Percentiles rank a stretch among this genome's conserved stretches.
These are phyloP conservation scores for Paecilomyces sp. DNA, from an alignment of 2,329 filamentous ascomycete genomes.

Conservation along the genomic window DNA sequence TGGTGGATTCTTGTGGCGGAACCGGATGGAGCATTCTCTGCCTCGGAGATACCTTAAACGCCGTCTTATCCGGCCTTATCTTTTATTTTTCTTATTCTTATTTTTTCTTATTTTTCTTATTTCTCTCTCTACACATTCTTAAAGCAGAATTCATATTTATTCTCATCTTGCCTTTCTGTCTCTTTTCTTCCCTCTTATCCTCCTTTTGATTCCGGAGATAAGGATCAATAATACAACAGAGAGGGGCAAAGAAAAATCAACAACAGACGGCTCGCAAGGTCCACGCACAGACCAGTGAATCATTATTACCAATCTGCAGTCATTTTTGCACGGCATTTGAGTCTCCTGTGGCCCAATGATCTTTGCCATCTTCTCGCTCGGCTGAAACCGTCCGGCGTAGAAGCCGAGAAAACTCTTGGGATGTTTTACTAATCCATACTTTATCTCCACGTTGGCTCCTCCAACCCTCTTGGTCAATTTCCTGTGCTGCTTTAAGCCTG, in stretches of 20 bases:
- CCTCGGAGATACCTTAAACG: not conserved
- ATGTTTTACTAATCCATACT: not conserved
- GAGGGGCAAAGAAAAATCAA: not conserved
- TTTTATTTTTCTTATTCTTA: not conserved
- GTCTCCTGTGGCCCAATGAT: not conserved
- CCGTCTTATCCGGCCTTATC: not conserved
- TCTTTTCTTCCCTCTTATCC: not conserved
- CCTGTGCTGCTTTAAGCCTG: slow-evolving; percentile 1
- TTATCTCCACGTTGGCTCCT: slow-evolving; percentile 2
- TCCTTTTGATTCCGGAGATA: not conserved
- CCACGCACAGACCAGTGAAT: not conserved
- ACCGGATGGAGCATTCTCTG: not conserved
- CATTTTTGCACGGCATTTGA: not conserved
- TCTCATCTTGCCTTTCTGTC: not conserved
- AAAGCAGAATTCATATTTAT: not conserved
- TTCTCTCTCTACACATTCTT: no score
- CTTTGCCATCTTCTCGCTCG: not conserved
- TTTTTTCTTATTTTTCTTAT: no score
- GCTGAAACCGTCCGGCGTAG: not conserved
- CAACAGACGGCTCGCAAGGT: not conserved
- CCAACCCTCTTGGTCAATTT: slow-evolving; percentile 9
- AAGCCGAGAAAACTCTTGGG: not conserved
- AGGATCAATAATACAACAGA: not conserved
- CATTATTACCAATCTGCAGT: not conserved
- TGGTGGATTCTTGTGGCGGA: not conserved